Base-by-base conservation (phyloP, 768 basidiomycete genomes). In the Termitomyces sp. region DNA sequence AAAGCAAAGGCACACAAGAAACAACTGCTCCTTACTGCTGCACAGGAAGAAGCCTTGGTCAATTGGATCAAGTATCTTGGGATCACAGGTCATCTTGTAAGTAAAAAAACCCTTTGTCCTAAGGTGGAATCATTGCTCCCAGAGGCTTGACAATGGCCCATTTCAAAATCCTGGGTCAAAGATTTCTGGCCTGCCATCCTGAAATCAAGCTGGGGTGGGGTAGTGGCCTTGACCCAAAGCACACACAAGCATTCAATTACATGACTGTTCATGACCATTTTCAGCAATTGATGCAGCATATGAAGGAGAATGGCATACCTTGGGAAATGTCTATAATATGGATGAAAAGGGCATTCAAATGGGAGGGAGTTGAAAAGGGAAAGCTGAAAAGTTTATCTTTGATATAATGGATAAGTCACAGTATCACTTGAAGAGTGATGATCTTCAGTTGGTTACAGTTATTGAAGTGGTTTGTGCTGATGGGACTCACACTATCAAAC, bases 291-390 rank as follows among this genome's bases (percentile, higher is more conserved):
- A 43, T 54, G 17, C 25, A 67, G 9, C 25, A 70, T 36, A 46
- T 72, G 15, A 34, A 65, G 20, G 54, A 69, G 31, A 48, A 71
- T 54, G 54, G 62, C 7, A 75, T 77, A 15, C 73, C 73, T 7
- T 56, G 62, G 17, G 66, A 71, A 71, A 77, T 56, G 50, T 70
- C 17, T 76, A 66, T 20, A 20, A 25, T 25, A 25, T 25, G 25
- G 25, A 25, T 25, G 25, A 25, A 25, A 25, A 25, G 25, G 25
- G 25, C 8, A 25, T 25, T 25, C 25, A 25, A 25, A 25, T 25
- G 25, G 25, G 25, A 25, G 25, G 25, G 25, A 25, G 74, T 0
- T 20, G 62, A 10, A 73, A 72, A 55, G 59, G 40, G 2, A 49
- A 62, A 11, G 51, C 53, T 4, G 55, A 57, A 25, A 71, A 72